phyloP scores from a whole-genome alignment of 202 grass and related monocot genomes.

The Eragrostis tef region DNA sequence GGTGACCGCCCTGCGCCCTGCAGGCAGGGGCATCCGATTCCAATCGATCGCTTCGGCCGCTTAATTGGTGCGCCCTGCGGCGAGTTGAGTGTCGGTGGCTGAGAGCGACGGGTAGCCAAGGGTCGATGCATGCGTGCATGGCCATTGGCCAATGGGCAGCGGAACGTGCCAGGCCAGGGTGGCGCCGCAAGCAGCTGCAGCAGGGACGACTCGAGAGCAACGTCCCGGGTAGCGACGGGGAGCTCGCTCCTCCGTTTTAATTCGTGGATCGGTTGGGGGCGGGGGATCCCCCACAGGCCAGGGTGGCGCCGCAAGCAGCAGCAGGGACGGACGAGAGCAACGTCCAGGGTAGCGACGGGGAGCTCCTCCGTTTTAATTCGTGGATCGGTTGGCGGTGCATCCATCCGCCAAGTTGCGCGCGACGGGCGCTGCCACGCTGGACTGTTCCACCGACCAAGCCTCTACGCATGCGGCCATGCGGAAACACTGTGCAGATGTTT shows the following conservation, averaged over 20 bases:
- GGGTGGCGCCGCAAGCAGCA: no score
- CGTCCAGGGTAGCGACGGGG: no score
- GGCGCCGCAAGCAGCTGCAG: not conserved
- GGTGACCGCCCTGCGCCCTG: not conserved
- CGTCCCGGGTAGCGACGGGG: not conserved
- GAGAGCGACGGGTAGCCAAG: conserved; percentile 39
- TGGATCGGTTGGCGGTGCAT: not conserved
- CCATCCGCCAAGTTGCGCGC: no score
- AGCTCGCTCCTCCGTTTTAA: not conserved
- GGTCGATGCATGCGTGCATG: conserved; percentile 2
- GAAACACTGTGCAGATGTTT: no score
- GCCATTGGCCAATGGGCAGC: not conserved
- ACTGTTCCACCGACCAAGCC: not conserved
- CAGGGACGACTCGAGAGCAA: not conserved
- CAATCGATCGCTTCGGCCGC: not conserved
- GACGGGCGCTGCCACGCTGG: no score
- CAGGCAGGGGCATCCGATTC: conserved; percentile 3
- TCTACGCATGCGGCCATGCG: not conserved
- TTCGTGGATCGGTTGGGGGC: not conserved
- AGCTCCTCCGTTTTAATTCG: not conserved
- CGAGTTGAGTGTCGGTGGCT: conserved; percentile 40
- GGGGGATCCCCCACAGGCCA: no score
- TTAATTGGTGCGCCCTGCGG: not conserved
- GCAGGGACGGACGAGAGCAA: no score
- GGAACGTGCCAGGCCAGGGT: conserved; percentile 8